A percentile compares a stretch with the other conserved stretches of the same genome.
These are phyloP conservation scores for Coemansia sp. DNA, from an alignment of 192 early-diverging fungal genomes.

Conservation along the genomic window DNA sequence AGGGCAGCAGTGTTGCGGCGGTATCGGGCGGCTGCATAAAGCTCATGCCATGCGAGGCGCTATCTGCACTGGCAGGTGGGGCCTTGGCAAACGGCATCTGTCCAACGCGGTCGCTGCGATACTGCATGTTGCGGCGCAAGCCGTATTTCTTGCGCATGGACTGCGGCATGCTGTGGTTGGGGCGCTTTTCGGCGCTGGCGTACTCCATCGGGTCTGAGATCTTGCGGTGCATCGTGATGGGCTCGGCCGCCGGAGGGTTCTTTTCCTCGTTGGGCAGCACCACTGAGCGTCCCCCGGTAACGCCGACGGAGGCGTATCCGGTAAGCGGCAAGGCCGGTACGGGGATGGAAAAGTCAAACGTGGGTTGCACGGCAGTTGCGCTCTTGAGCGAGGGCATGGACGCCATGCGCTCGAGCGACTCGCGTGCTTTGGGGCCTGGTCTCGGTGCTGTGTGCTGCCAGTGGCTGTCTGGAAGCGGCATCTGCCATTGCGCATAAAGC, in stretches of 20 bases:
- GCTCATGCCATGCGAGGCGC: constrained; percentile 13
- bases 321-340: constrained; percentile 6
- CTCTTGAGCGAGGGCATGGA: constrained; percentile 43
- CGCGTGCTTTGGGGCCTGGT: constrained; percentile 13
- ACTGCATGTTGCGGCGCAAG: constrained; percentile 43
- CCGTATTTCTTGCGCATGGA: constrained; percentile 52
- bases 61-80: constrained; percentile 10
- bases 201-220: constrained; percentile 44
- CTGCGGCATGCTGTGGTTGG: constrained; percentile 13
- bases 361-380: constrained; percentile 11
- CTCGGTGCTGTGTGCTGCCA: constrained; percentile 5
- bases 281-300: background rate
- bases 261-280: constrained; percentile 1
- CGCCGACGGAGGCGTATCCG: constrained; percentile 14
- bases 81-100: too few relatives aligned
- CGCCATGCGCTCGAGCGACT: constrained; percentile 48
- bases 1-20: constrained; percentile 20
- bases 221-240: constrained; percentile 34
- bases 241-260: constrained; percentile 2
- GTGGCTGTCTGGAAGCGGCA: constrained; percentile 14
- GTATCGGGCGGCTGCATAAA: constrained; percentile 32
- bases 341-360: constrained; percentile 32
- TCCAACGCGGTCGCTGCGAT: constrained; percentile 29
- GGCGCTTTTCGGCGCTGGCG: constrained; percentile 38
- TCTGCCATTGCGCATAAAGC: constrained; percentile 19